phyloP scores from a whole-genome alignment of 2,329 filamentous ascomycete genomes.

The Nemania diffusa region DNA sequence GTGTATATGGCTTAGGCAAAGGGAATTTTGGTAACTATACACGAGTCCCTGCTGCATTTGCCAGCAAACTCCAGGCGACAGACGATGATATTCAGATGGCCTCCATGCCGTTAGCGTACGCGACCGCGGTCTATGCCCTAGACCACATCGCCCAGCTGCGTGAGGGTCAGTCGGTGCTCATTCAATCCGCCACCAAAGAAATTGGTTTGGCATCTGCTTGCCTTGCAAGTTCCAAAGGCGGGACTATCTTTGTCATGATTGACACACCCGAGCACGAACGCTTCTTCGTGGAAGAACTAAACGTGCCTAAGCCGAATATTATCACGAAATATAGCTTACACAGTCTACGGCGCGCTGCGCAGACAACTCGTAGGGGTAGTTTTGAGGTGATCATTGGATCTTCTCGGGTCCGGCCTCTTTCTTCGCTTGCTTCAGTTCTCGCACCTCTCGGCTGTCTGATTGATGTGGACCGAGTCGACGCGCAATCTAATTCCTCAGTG shows the following conservation, averaged over 20 bases:
- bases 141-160: constrained; percentile 39
- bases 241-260: constrained; percentile 40
- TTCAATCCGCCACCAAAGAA: constrained; percentile 41
- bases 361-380: neutral
- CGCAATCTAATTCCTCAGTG: neutral
- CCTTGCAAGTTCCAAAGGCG: constrained; percentile 33
- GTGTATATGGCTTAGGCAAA: constrained; percentile 42
- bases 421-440: constrained; percentile 1
- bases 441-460: constrained; percentile 24
- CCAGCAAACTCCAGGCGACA: constrained; percentile 35
- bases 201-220: constrained; percentile 42
- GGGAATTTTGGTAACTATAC: constrained; percentile 43
- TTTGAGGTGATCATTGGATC: constrained; percentile 34
- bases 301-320: neutral
- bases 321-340: neutral
- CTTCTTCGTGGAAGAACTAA: neutral
- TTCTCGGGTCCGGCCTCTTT: neutral
- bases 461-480: constrained; percentile 3
- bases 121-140: constrained; percentile 46
- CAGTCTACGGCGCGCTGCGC: neutral
- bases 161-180: constrained; percentile 40
- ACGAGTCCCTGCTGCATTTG: constrained; percentile 39
- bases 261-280: neutral
- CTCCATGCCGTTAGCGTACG: constrained; percentile 43
- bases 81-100: constrained; percentile 38